These are phyloP conservation scores for Chlamydomonas reinhardtii DNA, from an alignment of 163 green algal species.

Conservation along the genomic window DNA sequence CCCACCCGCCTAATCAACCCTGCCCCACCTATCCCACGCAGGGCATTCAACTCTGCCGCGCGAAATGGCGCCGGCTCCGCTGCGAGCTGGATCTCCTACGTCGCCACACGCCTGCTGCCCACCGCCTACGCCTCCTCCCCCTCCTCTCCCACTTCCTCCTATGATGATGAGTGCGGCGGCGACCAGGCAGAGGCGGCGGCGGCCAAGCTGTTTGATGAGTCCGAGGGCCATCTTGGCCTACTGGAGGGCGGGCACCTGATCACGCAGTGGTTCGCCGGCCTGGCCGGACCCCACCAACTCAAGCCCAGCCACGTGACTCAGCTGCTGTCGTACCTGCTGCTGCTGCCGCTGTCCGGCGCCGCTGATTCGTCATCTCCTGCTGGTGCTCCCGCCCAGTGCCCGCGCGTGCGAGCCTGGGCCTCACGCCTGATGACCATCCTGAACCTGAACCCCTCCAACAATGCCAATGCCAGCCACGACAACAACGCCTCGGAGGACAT, in stretches of 20 bases:
- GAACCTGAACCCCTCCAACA: not conserved
- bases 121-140: no score
- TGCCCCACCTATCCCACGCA: no score
- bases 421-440: not conserved
- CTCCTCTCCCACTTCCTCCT: no score
- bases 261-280: constrained; percentile 23
- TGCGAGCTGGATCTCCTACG: no score
- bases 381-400: no score
- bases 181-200: not conserved
- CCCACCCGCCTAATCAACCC: not conserved
- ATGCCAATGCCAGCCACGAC: not conserved
- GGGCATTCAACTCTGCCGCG: no score
- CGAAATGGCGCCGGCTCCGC: no score
- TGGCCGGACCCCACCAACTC: constrained; percentile 28
- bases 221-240: not conserved
- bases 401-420: not conserved
- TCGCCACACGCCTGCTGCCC: no score
- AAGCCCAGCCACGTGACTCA: constrained; percentile 30
- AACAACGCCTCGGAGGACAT: not conserved
- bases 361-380: no score
- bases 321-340: constrained; percentile 46
- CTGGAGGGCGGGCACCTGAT: constrained; percentile 39
- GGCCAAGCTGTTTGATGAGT: not conserved
- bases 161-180: no score
- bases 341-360: not conserved